Percentiles rank a stretch among this genome's conserved stretches.
Evolutionary conservation across 2,329 filamentous ascomycete genomes (phyloP).

Genomic region (Arthrobotrys iridis): DNA sequence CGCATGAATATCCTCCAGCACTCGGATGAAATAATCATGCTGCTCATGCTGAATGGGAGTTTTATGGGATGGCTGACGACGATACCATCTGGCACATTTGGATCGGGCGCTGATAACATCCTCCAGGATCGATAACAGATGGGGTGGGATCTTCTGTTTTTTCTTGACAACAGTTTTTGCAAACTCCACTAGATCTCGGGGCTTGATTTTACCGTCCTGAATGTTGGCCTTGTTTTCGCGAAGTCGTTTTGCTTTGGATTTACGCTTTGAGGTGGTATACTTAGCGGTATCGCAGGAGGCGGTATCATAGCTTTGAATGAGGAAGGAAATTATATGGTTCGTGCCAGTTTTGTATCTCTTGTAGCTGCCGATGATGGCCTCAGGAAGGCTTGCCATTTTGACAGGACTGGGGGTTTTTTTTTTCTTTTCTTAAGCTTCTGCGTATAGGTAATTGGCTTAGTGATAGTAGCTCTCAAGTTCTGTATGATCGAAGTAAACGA

Average conservation of each 20-base stretch:
- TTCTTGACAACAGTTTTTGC: conserved; percentile 3
- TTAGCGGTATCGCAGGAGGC: too few relatives aligned
- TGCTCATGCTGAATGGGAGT: neutral
- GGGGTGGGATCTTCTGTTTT: neutral
- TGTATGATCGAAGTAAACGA: too few relatives aligned
- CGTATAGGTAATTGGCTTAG: too few relatives aligned
- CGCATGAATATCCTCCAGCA: conserved; percentile 5
- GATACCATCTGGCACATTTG: conserved; percentile 27
- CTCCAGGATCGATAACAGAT: neutral
- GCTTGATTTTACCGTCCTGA: neutral
- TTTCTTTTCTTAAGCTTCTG: too few relatives aligned
- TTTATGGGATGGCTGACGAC: neutral
- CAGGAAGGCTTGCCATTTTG: conserved; percentile 3
- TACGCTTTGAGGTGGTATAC: neutral
- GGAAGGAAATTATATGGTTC: neutral
- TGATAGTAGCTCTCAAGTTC: too few relatives aligned
- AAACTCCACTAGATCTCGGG: conserved; percentile 2
- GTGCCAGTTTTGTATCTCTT: conserved; percentile 22
- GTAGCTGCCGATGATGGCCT: conserved; percentile 7
- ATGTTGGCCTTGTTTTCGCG: neutral
- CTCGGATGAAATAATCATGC: conserved; percentile 23
- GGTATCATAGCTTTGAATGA: neutral
- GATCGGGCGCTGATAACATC: conserved; percentile 21
- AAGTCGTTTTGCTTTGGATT: neutral
- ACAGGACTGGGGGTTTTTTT: too few relatives aligned